Base-by-base conservation (phyloP, 306 rosid species). In the Quercus robur region DNA sequence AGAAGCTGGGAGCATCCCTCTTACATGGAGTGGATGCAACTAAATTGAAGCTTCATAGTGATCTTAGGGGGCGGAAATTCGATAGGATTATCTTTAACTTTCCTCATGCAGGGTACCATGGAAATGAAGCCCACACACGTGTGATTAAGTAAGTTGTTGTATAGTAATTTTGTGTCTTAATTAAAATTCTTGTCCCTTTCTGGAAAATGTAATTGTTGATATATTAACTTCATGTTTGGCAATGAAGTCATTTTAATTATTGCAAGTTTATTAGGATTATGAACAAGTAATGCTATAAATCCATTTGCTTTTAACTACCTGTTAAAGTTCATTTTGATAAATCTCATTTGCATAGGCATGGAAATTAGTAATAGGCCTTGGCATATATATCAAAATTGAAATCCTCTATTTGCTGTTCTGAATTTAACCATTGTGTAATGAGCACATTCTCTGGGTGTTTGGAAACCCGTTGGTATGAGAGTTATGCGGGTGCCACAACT, bases 81-180 rank as follows among this genome's bases (percentile, higher is more conserved):
- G 93, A 91, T 82, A 70, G 85, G 23, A 67, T 91, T 56, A 80
- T 88, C 76, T 89, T 81, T 82, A 91, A 91, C 75, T 89, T 91
- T 41, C 11, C 46, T 41, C 46, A 41, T 41, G 46, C 46, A 41
- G 46, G 46, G 11, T 41, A 7, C 11, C 35, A 21, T 21, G 57
- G 85, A 28, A 87, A 19, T 35, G 97, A 87, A 78, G 77, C 41
- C 31, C 6, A 18, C 71, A 0, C 1, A 5, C 1, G 0, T 5
- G 2, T 84, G 84, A 89, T 91, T 59, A 15, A 70, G 93, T 91
- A 80, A 83, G 94, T 77, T 77, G 59, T 69, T 74, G 17, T 44
- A 72, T 62, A 56, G 61, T 55, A 72, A 8, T 13, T 41, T 69
- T 33, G 54, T 63, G 56, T 18, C 23, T 71, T 77, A 25, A 55